A percentile compares a stretch with the other conserved stretches of the same genome.
These are phyloP conservation scores for Neonectria faginata DNA, from an alignment of 2,329 filamentous ascomycete species.

Conservation along the genomic window DNA sequence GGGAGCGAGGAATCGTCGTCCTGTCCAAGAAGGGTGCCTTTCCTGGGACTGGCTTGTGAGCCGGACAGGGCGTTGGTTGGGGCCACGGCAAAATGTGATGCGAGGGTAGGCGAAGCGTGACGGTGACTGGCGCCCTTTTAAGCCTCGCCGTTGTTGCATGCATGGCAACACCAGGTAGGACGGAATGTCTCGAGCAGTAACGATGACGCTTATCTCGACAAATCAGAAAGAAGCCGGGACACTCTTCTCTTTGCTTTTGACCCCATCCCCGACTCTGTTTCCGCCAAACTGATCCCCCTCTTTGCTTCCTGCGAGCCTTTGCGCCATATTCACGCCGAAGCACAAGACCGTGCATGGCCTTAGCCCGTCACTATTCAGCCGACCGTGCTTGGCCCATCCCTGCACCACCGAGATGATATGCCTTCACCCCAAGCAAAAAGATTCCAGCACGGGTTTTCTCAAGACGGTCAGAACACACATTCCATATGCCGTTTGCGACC, in stretches of 20 bases:
- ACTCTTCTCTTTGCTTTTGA: slow-evolving; percentile 30
- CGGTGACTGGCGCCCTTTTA: slow-evolving; percentile 23
- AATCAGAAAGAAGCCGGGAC: slow-evolving; percentile 36
- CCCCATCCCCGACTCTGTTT: slow-evolving; percentile 22
- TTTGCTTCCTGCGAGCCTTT: slow-evolving; percentile 27
- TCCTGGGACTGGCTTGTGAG: slow-evolving; percentile 82
- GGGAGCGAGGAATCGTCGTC: slow-evolving; percentile 89
- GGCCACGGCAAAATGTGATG: slow-evolving; percentile 21
- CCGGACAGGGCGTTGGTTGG: slow-evolving; percentile 18
- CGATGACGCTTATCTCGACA: slow-evolving; percentile 36
- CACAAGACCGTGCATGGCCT: slow-evolving; percentile 41
- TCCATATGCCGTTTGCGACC: slow-evolving; percentile 19
- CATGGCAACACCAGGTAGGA: slow-evolving; percentile 29
- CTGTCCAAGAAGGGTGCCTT: slow-evolving; percentile 94
- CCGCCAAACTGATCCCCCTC: slow-evolving; percentile 25
- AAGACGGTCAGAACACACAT: slow-evolving; percentile 3
- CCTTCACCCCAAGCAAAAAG: slow-evolving; percentile 22
- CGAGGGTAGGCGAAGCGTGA: slow-evolving; percentile 29
- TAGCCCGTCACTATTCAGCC: slow-evolving; percentile 30
- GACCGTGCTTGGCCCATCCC: slow-evolving; percentile 28
- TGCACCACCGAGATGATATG: slow-evolving; percentile 18
- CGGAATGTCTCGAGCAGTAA: slow-evolving; percentile 18
- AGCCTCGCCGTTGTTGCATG: slow-evolving; percentile 21
- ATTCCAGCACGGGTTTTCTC: slow-evolving; percentile 11
- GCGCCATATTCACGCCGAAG: slow-evolving; percentile 43